Base-by-base conservation (phyloP, 306 rosid species). In the Cicer chorassanicum region DNA sequence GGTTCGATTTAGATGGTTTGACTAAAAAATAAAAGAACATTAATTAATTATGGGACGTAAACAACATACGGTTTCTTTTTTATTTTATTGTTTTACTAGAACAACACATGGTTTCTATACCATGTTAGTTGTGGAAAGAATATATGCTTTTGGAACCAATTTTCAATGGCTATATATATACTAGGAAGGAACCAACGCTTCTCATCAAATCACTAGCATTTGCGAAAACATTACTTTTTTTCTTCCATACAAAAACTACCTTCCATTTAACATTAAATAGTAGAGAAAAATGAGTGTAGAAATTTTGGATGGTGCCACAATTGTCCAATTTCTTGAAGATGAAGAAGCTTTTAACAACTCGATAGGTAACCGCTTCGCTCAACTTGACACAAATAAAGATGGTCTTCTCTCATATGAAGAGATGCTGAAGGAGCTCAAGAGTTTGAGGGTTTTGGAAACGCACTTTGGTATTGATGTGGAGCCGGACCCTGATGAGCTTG, bases 341-440 rank as follows among this genome's bases (percentile, higher is more conserved):
- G 93, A 92, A 65, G 96, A 83, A 65, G 97, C 90, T 0, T 92
- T 92, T 55, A 54, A 42, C 13, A 42, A 63, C 9, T 65, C 74
- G 0, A 43, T 89, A 0, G 6, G 73, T 8, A 84, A 79, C 7
- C 82, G 76, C 51, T 92, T 92, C 2, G 78, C 83, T n/a, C 41
- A 19, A 14, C 97, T 92, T 3, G 97, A 92, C 66, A 70, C 80
- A 2, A 60, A 89, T 61, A 68, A 79, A 4, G 91, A 92, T 1
- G 97, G 97, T 0, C 78, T 84, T 39, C 93, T 92, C 39, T 88
- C 86, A 0, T 88, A 82, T 9, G 76, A 82, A 7, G 97, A 92
- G 87, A 88, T 92, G 97, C 39, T 92, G 73, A 88, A 73, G 86
- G 96, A 92, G 85, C 79, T 92, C 14, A 83, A 84, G 63, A 65